A percentile compares a stretch with the other conserved stretches of the same genome.
These are phyloP conservation scores for Penicillium frequentans DNA, from an alignment of 2,329 filamentous ascomycete genomes.

Conservation along the genomic window DNA sequence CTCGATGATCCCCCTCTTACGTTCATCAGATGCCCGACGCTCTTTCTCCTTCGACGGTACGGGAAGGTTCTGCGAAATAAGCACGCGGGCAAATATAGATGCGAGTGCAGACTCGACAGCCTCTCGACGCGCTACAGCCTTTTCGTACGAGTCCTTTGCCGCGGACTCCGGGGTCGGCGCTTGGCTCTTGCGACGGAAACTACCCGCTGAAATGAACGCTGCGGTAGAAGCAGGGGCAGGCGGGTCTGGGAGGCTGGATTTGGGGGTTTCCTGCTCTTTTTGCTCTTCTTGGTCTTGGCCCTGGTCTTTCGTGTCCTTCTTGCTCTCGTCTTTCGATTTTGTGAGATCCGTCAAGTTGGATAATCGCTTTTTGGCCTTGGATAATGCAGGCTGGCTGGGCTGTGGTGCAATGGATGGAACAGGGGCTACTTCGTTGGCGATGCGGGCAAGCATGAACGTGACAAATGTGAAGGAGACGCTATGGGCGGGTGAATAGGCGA, in stretches of 20 bases:
- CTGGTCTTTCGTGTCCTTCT: neutral
- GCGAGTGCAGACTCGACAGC: slow-evolving; percentile 63
- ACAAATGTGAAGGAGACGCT: slow-evolving; percentile 90
- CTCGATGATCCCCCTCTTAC: slow-evolving; percentile 66
- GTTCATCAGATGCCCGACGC: slow-evolving; percentile 60
- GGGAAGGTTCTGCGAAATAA: slow-evolving; percentile 56
- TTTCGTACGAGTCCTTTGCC: slow-evolving; percentile 36
- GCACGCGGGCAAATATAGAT: slow-evolving; percentile 62
- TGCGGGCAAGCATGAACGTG: slow-evolving; percentile 69
- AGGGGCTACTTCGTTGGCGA: slow-evolving; percentile 56
- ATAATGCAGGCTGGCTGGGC: neutral
- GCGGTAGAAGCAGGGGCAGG: slow-evolving; percentile 24
- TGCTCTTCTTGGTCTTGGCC: neutral
- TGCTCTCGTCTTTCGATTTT: neutral
- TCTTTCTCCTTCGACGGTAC: slow-evolving; percentile 56
- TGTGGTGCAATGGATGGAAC: slow-evolving; percentile 26
- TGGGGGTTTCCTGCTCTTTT: neutral
- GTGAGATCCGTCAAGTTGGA: neutral
- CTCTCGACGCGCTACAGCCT: slow-evolving; percentile 55
- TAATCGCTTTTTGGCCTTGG: slow-evolving; percentile 3
- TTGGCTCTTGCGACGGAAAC: slow-evolving; percentile 30
- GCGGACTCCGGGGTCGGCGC: slow-evolving; percentile 27
- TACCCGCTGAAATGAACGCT: slow-evolving; percentile 30
- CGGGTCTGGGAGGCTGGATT: slow-evolving; percentile 8
- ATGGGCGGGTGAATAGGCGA: slow-evolving; percentile 71